phyloP scores from a whole-genome alignment of 1,284 basidiomycete genomes.

The Tetrapyrgos nigripes region DNA sequence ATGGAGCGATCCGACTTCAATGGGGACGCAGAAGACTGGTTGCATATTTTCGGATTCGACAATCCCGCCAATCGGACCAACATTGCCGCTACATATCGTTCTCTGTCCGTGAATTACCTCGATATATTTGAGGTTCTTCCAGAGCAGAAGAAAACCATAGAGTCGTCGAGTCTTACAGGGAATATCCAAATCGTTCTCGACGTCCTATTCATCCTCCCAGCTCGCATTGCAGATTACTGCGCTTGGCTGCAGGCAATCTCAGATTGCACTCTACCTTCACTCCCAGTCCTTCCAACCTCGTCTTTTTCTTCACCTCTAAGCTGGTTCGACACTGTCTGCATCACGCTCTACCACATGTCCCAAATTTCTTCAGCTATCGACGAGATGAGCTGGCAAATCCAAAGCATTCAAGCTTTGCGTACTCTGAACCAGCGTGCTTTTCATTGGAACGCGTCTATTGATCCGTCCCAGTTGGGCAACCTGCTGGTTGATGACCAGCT shows the following conservation, averaged over 20 bases:
- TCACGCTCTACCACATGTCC: slow-evolving; percentile 31
- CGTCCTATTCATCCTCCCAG: slow-evolving; percentile 35
- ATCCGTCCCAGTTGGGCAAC: slow-evolving; percentile 35
- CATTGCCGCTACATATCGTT: slow-evolving; percentile 39
- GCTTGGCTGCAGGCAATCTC: slow-evolving; percentile 32
- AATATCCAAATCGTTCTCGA: slow-evolving; percentile 31
- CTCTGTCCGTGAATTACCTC: slow-evolving; percentile 40
- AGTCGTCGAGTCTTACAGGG: slow-evolving; percentile 27
- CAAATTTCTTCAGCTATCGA: slow-evolving; percentile 37
- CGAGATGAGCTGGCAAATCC: slow-evolving; percentile 41
- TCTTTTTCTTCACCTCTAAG: background rate
- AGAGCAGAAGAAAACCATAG: slow-evolving; percentile 16
- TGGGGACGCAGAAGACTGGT: slow-evolving; percentile 32
- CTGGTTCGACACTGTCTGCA: slow-evolving; percentile 39
- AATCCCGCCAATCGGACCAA: slow-evolving; percentile 31
- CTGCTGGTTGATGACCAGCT: slow-evolving; percentile 41
- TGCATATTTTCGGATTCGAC: slow-evolving; percentile 36
- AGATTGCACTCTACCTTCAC: slow-evolving; percentile 19
- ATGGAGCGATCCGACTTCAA: slow-evolving; percentile 7
- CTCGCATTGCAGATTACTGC: slow-evolving; percentile 36
- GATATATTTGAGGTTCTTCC: slow-evolving; percentile 34
- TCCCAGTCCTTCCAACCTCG: slow-evolving; percentile 30
- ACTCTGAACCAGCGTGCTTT: slow-evolving; percentile 34
- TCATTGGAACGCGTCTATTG: slow-evolving; percentile 23
- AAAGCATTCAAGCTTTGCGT: slow-evolving; percentile 33